Evolutionary conservation across 2,329 filamentous ascomycete genomes (phyloP).

Genomic region (Aspergillus sp.): DNA sequence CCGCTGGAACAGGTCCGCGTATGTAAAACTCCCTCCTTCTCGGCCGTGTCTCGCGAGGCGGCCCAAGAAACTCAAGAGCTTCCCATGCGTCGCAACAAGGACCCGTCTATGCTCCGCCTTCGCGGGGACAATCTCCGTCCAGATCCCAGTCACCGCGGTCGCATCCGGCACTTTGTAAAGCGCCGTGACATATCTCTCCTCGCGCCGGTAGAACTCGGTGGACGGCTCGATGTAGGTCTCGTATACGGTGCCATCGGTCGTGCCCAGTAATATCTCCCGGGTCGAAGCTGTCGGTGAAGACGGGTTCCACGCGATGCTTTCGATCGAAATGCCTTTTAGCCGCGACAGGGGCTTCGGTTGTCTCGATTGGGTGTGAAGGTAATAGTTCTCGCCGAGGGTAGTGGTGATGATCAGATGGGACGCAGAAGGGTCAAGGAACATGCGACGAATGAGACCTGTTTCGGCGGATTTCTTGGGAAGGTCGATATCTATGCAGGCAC

Average conservation of each 20-base stretch:
- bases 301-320: slow-evolving; percentile 90
- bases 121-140: slow-evolving; percentile 65
- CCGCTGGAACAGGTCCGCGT: slow-evolving; percentile 75
- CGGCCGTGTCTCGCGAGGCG: slow-evolving; percentile 61
- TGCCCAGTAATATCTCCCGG: slow-evolving; percentile 82
- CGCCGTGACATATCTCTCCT: slow-evolving; percentile 82
- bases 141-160: slow-evolving; percentile 67
- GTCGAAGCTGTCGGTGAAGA: slow-evolving; percentile 87
- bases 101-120: slow-evolving; percentile 65
- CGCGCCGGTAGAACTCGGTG: slow-evolving; percentile 87
- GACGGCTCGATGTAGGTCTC: slow-evolving; percentile 91
- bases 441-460: slow-evolving; percentile 81
- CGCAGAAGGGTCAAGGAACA: slow-evolving; percentile 95
- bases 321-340: slow-evolving; percentile 76
- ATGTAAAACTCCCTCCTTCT: slow-evolving; percentile 77
- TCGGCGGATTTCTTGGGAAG: slow-evolving; percentile 88
- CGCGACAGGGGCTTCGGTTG: slow-evolving; percentile 73
- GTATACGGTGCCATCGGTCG: slow-evolving; percentile 89
- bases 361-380: slow-evolving; percentile 89
- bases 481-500: slow-evolving; percentile 67
- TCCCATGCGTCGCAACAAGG: slow-evolving; percentile 67
- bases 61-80: slow-evolving; percentile 72
- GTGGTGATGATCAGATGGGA: slow-evolving; percentile 91
- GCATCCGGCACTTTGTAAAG: slow-evolving; percentile 77
- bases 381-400: slow-evolving; percentile 89